Evolutionary conservation across 2,329 filamentous ascomycete genomes (phyloP), one percentile per base, ranked within the genome.

Genomic region (Exserohilum rostratum): DNA sequence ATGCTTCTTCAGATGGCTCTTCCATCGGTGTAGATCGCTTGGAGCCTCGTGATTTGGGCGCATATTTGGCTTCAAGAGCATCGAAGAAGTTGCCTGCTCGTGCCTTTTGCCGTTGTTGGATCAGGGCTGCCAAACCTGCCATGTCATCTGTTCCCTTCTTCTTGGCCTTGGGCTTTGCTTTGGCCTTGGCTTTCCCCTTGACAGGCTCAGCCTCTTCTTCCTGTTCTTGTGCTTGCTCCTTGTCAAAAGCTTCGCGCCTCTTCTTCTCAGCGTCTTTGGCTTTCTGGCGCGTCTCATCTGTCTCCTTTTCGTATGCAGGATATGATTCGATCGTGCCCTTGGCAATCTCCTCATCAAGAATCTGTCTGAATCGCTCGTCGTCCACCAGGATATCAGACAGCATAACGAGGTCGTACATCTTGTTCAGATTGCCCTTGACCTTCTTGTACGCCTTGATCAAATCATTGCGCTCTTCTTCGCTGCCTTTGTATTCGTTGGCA

Each of bases 401-500:
- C 87, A 99, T 96, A 35, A 99, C 89, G 0, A 80, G 79, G 70
- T 92, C 85, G 75, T 96, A 98, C 1, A 99, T 78, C 15, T 76
- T 77, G 66, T 89, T 85, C 85, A 98, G 87, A 58, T 90, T 82
- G 30, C 95, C 95, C 69, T 91, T 81, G 68, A 78, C 79, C 61
- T 87, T 80, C 64, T 86, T 86, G 76, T 93, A 99, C 1, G 90
- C 90, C 11, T 82, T 79, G 4, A 99, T 79, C 1, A 99, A 66
- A 70, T 96, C 92, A 43, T 83, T 81, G 64, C 83, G 85, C 79
- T 99, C 95, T 75, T 98, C 91, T 2, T 91, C 89, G 0, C 91
- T 93, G 15, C 86, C 85, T 77, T 93, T 92, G 80, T 98, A 99
- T 61, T 88, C 82, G 27, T 82, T 79, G 55, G 90, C 85, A 68